Percentiles rank a stretch among this genome's conserved stretches.
Evolutionary conservation across 495 filamentous ascomycete genomes (phyloP).

Genomic region (Neurospora africana): DNA sequence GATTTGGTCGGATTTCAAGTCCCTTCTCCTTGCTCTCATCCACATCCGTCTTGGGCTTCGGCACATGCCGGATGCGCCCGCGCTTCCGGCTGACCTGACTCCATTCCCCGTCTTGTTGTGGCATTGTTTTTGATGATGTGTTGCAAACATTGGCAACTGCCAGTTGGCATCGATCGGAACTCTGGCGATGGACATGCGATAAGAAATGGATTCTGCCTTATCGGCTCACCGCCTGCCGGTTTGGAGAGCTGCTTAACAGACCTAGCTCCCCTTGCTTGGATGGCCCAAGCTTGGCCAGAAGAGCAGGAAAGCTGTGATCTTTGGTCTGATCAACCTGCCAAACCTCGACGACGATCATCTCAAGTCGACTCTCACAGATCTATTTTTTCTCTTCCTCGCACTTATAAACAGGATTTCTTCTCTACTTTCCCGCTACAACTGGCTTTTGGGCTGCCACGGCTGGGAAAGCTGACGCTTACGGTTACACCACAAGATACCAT

Average conservation of each 20-base stretch:
- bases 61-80: conserved; percentile 12
- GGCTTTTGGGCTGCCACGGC: neutral
- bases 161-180: neutral
- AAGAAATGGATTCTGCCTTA: conserved; percentile 7
- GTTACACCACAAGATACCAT: neutral
- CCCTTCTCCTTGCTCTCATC: conserved; percentile 3
- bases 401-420: neutral
- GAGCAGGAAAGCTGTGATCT: neutral
- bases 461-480: neutral
- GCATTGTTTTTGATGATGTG: conserved; percentile 1
- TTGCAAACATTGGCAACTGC: neutral
- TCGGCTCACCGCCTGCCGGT: conserved; percentile 4
- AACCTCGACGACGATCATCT: neutral
- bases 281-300: neutral
- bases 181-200: neutral
- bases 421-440: neutral
- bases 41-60: neutral
- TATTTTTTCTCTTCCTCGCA: neutral
- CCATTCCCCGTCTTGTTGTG: conserved; percentile 12
- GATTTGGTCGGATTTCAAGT: conserved; percentile 12
- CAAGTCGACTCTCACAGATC: neutral
- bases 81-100: conserved; percentile 20
- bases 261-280: neutral
- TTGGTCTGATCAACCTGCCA: neutral
- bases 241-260: neutral